These are phyloP conservation scores for Aristolochia fimbriata DNA, from an alignment of 164 flowering plant genomes.

Conservation along the genomic window DNA sequence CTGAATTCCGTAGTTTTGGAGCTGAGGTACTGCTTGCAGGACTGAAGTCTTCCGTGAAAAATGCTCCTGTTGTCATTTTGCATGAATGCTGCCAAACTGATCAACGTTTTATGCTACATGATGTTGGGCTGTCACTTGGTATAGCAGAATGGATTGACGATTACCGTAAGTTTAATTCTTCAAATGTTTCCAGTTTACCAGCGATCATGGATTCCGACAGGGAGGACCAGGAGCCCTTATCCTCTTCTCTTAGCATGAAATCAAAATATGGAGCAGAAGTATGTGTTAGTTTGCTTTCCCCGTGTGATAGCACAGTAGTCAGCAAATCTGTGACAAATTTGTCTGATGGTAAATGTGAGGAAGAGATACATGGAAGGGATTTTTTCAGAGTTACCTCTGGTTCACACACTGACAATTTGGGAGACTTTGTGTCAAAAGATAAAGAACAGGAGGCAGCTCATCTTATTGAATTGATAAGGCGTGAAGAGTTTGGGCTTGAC, in stretches of 20 bases:
- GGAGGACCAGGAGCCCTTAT: not conserved
- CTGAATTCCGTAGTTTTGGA: slow-evolving; percentile 67
- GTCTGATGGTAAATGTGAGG: slow-evolving; percentile 7
- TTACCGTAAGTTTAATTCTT: slow-evolving; percentile 35
- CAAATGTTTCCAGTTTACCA: slow-evolving; percentile 10
- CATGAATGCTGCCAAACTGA: slow-evolving; percentile 41
- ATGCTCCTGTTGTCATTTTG: slow-evolving; percentile 53
- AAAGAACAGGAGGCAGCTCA: slow-evolving; percentile 28
- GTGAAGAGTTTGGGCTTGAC: slow-evolving; percentile 90
- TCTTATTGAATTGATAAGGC: slow-evolving; percentile 70
- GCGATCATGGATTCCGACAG: slow-evolving; percentile 10
- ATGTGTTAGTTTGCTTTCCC: too few relatives aligned
- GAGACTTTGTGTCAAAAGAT: slow-evolving; percentile 3
- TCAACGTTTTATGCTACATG: slow-evolving; percentile 80
- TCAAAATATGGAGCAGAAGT: too few relatives aligned
- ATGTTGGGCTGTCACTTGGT: slow-evolving; percentile 77
- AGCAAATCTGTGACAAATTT: not conserved
- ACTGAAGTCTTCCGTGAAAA: slow-evolving; percentile 34
- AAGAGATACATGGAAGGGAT: slow-evolving; percentile 5
- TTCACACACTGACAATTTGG: slow-evolving; percentile 8
- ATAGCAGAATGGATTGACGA: slow-evolving; percentile 77
- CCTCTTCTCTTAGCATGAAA: too few relatives aligned
- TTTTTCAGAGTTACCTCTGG: slow-evolving; percentile 10
- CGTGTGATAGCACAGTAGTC: slow-evolving; percentile 4
- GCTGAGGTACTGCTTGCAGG: slow-evolving; percentile 71